phyloP scores from a whole-genome alignment of 164 flowering plant genomes.

The Vitis amurensis region DNA sequence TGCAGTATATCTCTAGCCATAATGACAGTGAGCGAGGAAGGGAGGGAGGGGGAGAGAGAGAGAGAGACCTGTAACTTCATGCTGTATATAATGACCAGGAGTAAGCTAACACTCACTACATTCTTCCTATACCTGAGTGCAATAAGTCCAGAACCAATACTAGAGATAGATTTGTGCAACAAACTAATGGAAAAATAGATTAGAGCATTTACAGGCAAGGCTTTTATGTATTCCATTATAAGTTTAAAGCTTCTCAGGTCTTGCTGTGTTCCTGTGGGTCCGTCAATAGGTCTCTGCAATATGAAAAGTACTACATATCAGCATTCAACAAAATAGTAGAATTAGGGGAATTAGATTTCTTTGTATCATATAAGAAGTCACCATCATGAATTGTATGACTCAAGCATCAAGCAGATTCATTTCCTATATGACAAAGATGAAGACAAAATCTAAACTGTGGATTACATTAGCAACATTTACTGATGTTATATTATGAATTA shows the following conservation, averaged over 20 bases:
- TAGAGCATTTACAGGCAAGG: constrained; percentile 75
- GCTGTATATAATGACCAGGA: neutral
- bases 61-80: too few species aligned
- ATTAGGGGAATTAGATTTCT: neutral
- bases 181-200: neutral
- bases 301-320: constrained; percentile 3
- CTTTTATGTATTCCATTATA: constrained; percentile 86
- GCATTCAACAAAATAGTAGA: constrained; percentile 5
- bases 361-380: neutral
- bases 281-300: constrained; percentile 70
- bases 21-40: too few species aligned
- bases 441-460: too few species aligned
- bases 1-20: too few species aligned
- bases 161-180: neutral
- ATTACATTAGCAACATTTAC: too few species aligned
- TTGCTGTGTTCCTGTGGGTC: constrained; percentile 50
- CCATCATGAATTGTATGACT: too few species aligned
- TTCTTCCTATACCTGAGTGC: neutral
- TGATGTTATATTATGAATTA: too few species aligned
- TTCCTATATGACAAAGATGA: too few species aligned
- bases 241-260: constrained; percentile 87
- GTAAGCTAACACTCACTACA: neutral
- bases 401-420: too few species aligned
- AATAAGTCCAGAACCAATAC: neutral
- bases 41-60: too few species aligned